Evolutionary conservation across 495 filamentous ascomycete genomes (phyloP), one percentile per base, ranked within the genome.

Genomic region (Neurospora tetrasperma): DNA sequence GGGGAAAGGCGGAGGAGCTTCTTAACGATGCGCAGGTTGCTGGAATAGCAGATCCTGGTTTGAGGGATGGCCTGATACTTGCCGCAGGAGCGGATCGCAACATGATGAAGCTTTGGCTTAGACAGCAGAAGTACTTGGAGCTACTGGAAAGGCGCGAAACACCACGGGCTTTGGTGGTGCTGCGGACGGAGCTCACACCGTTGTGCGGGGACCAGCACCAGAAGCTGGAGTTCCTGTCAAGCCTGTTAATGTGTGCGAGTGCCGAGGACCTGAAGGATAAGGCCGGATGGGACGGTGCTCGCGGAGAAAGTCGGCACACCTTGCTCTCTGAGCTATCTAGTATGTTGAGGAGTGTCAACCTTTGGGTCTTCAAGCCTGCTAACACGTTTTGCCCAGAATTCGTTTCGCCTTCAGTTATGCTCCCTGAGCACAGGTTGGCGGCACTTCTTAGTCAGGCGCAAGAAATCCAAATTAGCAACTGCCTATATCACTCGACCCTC

Each of bases 341-440:
- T 97, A 82, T 81, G 90, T 82, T 70, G 69, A 69, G 18, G 35
- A 46, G 68, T 66, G 69, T 54, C 54, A 59, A 54, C 41, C 23
- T 69, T 27, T 11, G 71, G 71, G 43, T 59, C 48, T 59, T 59
- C 48, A 54, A 71, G 42, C 16, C 71, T 76, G 66, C 72, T 72
- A 59, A 35, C 54, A 62, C n/a, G 27, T 31, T 31, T 62, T 1
- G 42, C 14, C 11, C 70, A 96, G 93, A 87, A 84, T 97, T 88
- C 42, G 96, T 99, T 73, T 96, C 96, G 5, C 96, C 96, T 2
- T 94, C 93, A n/a, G 92, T 97, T 35, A 98, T 99, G 96, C 93
- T 99, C 69, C 96, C 96, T 6, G 92, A 96, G 76, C 93, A 96
- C 80, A 92, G 96, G 14, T 85, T 99, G n/a, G 93, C 93, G 9